Evolutionary conservation across 352 stramenopile genomes (phyloP), one percentile per base, ranked within the genome.

Genomic region (Pythium diclinum): DNA sequence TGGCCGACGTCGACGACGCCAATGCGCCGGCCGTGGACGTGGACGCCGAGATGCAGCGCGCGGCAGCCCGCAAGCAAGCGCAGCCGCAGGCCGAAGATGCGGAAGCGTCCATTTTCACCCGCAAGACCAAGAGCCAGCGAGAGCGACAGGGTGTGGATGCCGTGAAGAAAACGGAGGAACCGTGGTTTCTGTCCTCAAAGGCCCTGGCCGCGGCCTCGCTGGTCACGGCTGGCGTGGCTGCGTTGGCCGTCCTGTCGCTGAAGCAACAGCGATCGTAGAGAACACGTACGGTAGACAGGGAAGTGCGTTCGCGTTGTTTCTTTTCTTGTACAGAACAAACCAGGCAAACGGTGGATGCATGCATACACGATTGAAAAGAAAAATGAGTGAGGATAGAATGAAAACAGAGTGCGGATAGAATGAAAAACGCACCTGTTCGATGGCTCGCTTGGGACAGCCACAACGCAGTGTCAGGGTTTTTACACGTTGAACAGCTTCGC

Each of bases 21-120:
- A 48, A 67, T 23, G 38, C 52, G 17, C 34, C 59, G 11, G 44
- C 55, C 48, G 54, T 57, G 59, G 59, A 64, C 34, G 64, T 71
- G 52, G 25, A 52, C 34, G 54, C 55, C 9, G 61, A 68, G 55
- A 34, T 69, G 13, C 38, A 69, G 51, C 63, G 57, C 11, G 63
- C 38, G 30, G 63, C 63, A 9, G 48, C 49, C 6, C 61, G 52
- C 17, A 61, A 61, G 30, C 51, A 28, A 28, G 25, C 25, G 25
- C 25, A 48, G 30, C 47, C 32, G 28, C 48, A 54, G 38, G 33
- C 17, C 40, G 64, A 23, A 25, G 68, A 72, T 36, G 36, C 68
- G 13, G 77, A 83, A 11, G 77, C 72, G 47, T 89, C 83, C 21
- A 88, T 92, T 75, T 92, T 90, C 71, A 88, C 78, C n/a, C 78